These are phyloP conservation scores for Hemerocallis citrina DNA, from an alignment of 106 monocot species.

Conservation along the genomic window DNA sequence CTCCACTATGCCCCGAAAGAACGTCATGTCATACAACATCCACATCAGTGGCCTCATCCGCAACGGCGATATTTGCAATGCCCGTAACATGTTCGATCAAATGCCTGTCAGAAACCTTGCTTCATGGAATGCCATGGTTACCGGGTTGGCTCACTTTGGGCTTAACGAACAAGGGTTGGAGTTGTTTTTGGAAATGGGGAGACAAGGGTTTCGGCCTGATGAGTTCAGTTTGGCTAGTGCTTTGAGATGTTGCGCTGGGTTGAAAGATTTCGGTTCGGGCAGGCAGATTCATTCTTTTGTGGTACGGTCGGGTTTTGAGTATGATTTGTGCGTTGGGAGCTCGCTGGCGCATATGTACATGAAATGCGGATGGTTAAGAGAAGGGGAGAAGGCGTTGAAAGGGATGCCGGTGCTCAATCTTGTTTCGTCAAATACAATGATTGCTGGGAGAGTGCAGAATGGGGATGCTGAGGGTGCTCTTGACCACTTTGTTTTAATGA, in stretches of 20 bases:
- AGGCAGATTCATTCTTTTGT: constrained; percentile 44
- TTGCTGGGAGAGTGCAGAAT: constrained; percentile 65
- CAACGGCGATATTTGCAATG: constrained; percentile 24
- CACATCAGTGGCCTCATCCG: constrained; percentile 40
- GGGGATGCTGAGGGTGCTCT: constrained; percentile 60
- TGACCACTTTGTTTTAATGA: constrained; percentile 42
- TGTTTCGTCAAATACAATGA: constrained; percentile 57
- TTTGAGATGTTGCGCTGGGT: constrained; percentile 45
- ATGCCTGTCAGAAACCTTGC: constrained; percentile 62
- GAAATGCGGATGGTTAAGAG: constrained; percentile 33
- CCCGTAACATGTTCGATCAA: constrained; percentile 42
- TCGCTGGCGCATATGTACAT: constrained; percentile 82
- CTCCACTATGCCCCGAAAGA: constrained; percentile 38
- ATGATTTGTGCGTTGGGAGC: constrained; percentile 51
- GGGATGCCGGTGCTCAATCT: constrained; percentile 27
- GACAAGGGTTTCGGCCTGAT: constrained; percentile 29
- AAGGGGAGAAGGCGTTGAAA: constrained; percentile 44
- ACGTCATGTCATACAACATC: constrained; percentile 63
- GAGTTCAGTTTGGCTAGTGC: constrained; percentile 58
- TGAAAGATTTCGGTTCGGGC: constrained; percentile 32
- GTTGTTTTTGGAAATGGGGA: constrained; percentile 30
- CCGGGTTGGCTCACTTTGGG: constrained; percentile 40
- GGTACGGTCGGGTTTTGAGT: constrained; percentile 22
- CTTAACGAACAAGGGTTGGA: constrained; percentile 34
- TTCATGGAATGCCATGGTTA: constrained; percentile 60